These are phyloP conservation scores for Aspergillus heteromorphus DNA, from an alignment of 495 filamentous ascomycete genomes.

Conservation along the genomic window DNA sequence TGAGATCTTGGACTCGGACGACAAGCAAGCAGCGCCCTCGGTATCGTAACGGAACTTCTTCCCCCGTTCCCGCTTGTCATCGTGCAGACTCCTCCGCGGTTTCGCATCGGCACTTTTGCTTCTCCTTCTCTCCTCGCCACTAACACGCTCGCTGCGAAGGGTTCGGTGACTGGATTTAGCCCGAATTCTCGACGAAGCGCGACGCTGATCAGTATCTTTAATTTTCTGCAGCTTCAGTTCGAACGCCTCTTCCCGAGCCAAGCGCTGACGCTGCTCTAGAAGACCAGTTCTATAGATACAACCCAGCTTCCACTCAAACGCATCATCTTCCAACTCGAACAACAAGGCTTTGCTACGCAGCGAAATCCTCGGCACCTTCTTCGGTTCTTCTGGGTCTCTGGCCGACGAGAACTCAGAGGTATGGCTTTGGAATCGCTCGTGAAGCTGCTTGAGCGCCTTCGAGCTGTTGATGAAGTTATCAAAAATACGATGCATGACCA, in stretches of 20 bases:
- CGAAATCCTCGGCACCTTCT: constrained; percentile 76
- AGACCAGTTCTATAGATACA: constrained; percentile 86
- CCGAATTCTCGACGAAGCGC: constrained; percentile 46
- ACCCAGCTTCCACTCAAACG: constrained; percentile 95
- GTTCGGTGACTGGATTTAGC: constrained; percentile 46
- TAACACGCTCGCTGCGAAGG: constrained; percentile 39
- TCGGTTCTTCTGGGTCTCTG: constrained; percentile 77
- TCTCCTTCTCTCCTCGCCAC: constrained; percentile 39
- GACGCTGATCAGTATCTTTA: constrained; percentile 55
- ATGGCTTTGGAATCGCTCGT: constrained; percentile 81
- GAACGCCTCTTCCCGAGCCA: constrained; percentile 88
- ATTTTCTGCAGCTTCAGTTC: constrained; percentile 80
- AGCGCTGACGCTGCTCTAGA: constrained; percentile 79
- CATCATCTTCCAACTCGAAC: constrained; percentile 90
- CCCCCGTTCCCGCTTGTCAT: constrained; percentile 27
- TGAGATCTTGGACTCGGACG: constrained; percentile 61
- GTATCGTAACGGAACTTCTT: constrained; percentile 70
- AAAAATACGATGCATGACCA: constrained; percentile 83
- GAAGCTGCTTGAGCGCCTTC: constrained; percentile 83
- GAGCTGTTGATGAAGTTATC: constrained; percentile 86
- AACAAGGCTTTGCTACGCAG: constrained; percentile 74
- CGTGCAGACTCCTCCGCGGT: constrained; percentile 24
- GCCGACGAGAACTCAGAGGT: constrained; percentile 82
- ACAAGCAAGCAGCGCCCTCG: constrained; percentile 64
- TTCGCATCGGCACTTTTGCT: constrained; percentile 52